These are phyloP conservation scores for Senna tora DNA, from an alignment of 306 rosid genomes.

Conservation along the genomic window DNA sequence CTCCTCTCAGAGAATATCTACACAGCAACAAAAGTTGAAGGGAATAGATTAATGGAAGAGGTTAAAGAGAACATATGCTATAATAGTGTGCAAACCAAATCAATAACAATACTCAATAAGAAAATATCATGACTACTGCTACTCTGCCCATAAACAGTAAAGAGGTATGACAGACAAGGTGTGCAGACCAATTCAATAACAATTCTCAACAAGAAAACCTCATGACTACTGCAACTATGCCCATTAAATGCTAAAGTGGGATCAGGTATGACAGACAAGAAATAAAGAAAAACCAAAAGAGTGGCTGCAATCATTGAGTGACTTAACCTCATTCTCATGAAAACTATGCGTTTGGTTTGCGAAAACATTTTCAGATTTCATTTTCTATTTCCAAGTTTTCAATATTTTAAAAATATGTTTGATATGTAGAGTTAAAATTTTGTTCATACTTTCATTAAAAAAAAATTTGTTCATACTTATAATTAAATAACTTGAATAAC, in stretches of 20 bases:
- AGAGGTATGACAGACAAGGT: slow-evolving; percentile 17
- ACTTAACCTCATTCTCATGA: slow-evolving; percentile 21
- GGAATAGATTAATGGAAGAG: slow-evolving; percentile 14
- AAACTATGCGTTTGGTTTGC: too few species aligned
- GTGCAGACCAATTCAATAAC: slow-evolving; percentile 5
- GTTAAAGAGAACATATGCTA: slow-evolving; percentile 6
- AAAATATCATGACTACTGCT: not conserved
- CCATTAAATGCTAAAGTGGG: slow-evolving; percentile 11
- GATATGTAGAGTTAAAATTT: too few species aligned
- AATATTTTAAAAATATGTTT: too few species aligned
- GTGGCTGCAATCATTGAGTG: not conserved
- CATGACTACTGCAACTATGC: not conserved
- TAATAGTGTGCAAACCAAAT: slow-evolving; percentile 24
- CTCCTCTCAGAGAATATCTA: slow-evolving; percentile 94
- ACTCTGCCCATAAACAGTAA: not conserved
- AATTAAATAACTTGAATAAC: too few species aligned
- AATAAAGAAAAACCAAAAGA: slow-evolving; percentile 25
- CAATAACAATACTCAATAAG: slow-evolving; percentile 5
- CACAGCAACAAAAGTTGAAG: slow-evolving; percentile 26
- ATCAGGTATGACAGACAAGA: slow-evolving; percentile 22
- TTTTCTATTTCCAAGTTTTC: too few species aligned
- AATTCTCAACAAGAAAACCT: not conserved
- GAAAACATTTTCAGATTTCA: too few species aligned
- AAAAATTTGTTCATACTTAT: too few species aligned
- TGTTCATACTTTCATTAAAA: too few species aligned